Base-by-base conservation (phyloP, 2,329 filamentous ascomycete genomes). In the Trichoderma endophyticum region DNA sequence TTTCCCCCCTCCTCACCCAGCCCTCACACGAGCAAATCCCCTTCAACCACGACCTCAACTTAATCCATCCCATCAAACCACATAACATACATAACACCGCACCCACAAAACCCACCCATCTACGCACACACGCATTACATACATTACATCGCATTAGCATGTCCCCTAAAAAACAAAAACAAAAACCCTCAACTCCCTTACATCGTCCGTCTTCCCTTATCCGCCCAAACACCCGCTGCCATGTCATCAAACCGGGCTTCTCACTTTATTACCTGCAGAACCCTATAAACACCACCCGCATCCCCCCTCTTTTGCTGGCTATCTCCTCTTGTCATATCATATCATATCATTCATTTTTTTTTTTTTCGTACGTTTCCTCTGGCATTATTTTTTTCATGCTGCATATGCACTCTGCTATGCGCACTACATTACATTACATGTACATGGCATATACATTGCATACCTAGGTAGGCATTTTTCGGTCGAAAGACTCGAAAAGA, bases 41-140 rank as follows among this genome's bases (percentile, higher is more conserved):
- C 59, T 56, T 70, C 39, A 32, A 70, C 67, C 67, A 70, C 67
- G 67, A 54, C 36, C 59, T 63, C 67, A 21, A 54, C 48, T 21
- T 7, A 24, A 43, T n/a, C n/a, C n/a, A 51, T n/a, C 43, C 18
- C 43, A 51, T 61, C 28, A 24, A n/a, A 43, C 34, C 34, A 36
- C 34, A 56, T n/a, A 51, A 39, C 32, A 48, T 26, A 24, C 43
- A 66, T 39, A 59, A 18, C 11, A 56, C 28, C 28, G 28, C 51
- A 9, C 12, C 14, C 51, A 57, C 12, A 5, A 5, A 18, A 30
- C 8, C 28, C 21, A 56, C 30, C 63, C 63, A 66, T 66, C 30
- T 30, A 66, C 48, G 48, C 63, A 66, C 63, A 56, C 30, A 36
- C 63, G 21, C 63, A 65, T 54, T 34, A 24, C 62, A 66, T 66